Evolutionary conservation across 257 asterid genomes (phyloP).

Genomic region (Nicotiana undulata): DNA sequence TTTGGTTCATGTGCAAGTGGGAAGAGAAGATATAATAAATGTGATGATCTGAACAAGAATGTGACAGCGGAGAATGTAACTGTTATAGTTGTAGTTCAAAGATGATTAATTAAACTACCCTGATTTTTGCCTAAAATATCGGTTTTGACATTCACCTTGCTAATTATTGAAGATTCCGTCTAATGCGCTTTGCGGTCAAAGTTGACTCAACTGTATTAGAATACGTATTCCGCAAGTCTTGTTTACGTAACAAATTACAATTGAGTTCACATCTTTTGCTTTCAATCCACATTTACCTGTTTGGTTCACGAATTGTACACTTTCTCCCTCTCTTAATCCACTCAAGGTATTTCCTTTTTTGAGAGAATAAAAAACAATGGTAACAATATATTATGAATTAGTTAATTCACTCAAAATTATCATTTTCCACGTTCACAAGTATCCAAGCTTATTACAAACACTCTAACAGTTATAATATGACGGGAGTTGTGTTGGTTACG

Average conservation of each 20-base stretch:
- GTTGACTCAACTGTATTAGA: neutral
- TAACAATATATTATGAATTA: too few species aligned
- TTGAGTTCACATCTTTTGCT: neutral
- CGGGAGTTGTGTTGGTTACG: too few species aligned
- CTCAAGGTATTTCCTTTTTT: neutral
- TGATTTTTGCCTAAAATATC: neutral
- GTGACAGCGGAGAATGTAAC: slow-evolving; percentile 1
- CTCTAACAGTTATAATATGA: too few species aligned
- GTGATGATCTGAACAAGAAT: neutral
- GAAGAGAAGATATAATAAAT: neutral
- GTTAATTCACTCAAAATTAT: too few species aligned
- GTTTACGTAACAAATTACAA: neutral
- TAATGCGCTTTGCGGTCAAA: too few species aligned
- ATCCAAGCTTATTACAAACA: too few species aligned
- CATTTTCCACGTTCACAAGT: too few species aligned
- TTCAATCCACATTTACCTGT: neutral
- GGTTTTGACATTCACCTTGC: neutral
- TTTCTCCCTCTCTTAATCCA: neutral
- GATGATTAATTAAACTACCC: neutral
- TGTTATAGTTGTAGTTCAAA: neutral
- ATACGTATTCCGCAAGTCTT: neutral
- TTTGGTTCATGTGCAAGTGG: neutral
- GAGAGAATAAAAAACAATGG: neutral
- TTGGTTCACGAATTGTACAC: neutral
- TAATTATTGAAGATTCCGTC: slow-evolving; percentile 3